Conservation (phyloP, 2,329 filamentous ascomycete species). For the Sporothrix variecibatus region DNA sequence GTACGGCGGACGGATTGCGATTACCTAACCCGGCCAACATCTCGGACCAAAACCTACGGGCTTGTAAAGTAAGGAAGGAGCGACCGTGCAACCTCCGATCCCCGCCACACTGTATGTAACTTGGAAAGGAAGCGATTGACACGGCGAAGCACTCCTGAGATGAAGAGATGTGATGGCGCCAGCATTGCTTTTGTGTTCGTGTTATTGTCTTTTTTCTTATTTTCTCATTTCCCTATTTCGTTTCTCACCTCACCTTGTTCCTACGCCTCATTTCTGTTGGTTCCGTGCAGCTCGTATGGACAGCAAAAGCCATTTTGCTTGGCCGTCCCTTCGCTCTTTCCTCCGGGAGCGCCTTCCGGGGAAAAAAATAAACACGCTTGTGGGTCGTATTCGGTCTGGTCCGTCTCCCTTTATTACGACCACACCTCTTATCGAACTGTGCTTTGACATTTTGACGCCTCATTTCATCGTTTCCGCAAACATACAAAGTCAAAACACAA, state of each 20-base stretch:
- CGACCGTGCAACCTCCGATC: neutral
- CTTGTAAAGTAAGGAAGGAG: neutral
- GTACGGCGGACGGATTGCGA: neutral
- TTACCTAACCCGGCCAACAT: neutral
- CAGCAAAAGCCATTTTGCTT: neutral
- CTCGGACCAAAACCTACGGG: neutral
- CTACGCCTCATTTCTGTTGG: neutral
- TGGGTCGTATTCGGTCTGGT: neutral
- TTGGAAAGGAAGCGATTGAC: neutral
- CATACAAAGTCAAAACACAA: neutral
- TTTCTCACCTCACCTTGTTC: neutral
- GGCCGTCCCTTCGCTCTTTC: neutral
- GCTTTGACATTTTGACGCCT: neutral
- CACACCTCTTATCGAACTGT: neutral
- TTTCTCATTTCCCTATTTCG: neutral
- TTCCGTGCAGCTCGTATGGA: neutral
- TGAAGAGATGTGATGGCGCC: neutral
- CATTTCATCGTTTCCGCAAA: neutral
- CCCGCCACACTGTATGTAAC: neutral
- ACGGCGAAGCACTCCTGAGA: no score
- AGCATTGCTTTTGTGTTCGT: neutral
- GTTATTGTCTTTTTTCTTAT: neutral
- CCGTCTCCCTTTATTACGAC: neutral
- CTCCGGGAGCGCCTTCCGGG: neutral
- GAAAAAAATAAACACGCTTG: neutral